A percentile compares a stretch with the other conserved stretches of the same genome.
Evolutionary conservation across 768 basidiomycete species (phyloP).

Genomic region (Phylloporus sp.): DNA sequence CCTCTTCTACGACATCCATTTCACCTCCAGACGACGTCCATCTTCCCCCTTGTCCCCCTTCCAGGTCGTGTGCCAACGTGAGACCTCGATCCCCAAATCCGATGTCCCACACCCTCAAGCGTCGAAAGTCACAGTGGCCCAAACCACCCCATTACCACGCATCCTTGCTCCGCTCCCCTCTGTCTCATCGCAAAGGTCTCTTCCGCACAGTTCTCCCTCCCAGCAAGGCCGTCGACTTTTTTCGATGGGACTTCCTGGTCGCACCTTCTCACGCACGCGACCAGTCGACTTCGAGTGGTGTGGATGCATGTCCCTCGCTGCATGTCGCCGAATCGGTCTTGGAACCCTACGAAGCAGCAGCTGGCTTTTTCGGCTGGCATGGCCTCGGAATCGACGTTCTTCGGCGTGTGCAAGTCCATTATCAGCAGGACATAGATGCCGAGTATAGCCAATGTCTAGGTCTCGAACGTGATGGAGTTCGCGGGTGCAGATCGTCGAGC

Average conservation of each 20-base stretch:
- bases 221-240: constrained; percentile 22
- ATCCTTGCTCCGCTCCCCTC: constrained; percentile 23
- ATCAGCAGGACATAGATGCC: neutral
- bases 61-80: neutral
- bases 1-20: neutral
- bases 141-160: constrained; percentile 29
- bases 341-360: constrained; percentile 24
- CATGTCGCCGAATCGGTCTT: constrained; percentile 20
- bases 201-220: constrained; percentile 21
- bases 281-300: neutral
- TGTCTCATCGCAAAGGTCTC: constrained; percentile 23
- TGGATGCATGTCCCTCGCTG: neutral
- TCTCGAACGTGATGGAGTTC: neutral
- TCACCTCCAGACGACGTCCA: neutral
- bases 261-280: neutral
- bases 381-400: constrained; percentile 18
- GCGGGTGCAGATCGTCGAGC: neutral
- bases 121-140: constrained; percentile 16
- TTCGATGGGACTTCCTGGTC: constrained; percentile 18
- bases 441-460: neutral
- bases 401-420: neutral
- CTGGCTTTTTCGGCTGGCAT: constrained; percentile 28
- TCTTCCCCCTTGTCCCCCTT: neutral
- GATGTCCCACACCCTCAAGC: constrained; percentile 4
- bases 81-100: constrained; percentile 9